Evolutionary conservation across 1,284 basidiomycete genomes (phyloP).

Genomic region (Vanrija pseudolonga): DNA sequence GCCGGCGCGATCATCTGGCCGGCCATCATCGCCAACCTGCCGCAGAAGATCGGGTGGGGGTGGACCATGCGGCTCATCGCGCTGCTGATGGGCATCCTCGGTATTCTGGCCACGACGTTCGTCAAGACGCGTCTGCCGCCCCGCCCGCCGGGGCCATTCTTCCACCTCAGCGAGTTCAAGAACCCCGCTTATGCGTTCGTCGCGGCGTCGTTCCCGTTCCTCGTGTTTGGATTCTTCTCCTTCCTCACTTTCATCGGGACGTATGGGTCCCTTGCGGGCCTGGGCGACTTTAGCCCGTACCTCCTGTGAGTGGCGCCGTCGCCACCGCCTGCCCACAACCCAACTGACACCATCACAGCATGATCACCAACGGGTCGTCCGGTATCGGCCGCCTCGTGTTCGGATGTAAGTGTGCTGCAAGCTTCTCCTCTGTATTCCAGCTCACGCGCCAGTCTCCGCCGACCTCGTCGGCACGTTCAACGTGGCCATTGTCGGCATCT

Average conservation of each 20-base stretch:
- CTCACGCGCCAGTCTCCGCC: constrained; percentile 11
- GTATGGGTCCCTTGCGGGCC: constrained; percentile 27
- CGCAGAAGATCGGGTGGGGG: constrained; percentile 33
- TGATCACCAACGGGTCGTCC: constrained; percentile 34
- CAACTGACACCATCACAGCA: constrained; percentile 11
- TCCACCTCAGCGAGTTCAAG: constrained; percentile 30
- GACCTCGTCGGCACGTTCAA: constrained; percentile 35
- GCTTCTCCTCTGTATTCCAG: background rate
- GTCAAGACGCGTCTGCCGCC: constrained; percentile 36
- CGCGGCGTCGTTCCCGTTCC: constrained; percentile 24
- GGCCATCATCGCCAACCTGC: constrained; percentile 36
- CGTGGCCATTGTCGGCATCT: constrained; percentile 23
- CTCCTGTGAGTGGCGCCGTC: constrained; percentile 24
- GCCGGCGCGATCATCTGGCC: constrained; percentile 41
- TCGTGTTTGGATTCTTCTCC: constrained; percentile 32
- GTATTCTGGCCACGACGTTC: constrained; percentile 24
- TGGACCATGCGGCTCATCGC: constrained; percentile 42
- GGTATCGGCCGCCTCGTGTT: constrained; percentile 27
- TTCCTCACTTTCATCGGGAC: constrained; percentile 39
- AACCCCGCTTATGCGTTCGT: constrained; percentile 29
- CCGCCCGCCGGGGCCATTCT: constrained; percentile 31
- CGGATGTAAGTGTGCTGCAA: constrained; percentile 11
- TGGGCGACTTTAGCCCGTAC: constrained; percentile 33
- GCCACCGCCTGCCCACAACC: background rate
- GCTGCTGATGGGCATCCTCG: constrained; percentile 24